These are phyloP conservation scores for Pythium aquatile DNA, from an alignment of 352 stramenopile genomes.

Conservation along the genomic window DNA sequence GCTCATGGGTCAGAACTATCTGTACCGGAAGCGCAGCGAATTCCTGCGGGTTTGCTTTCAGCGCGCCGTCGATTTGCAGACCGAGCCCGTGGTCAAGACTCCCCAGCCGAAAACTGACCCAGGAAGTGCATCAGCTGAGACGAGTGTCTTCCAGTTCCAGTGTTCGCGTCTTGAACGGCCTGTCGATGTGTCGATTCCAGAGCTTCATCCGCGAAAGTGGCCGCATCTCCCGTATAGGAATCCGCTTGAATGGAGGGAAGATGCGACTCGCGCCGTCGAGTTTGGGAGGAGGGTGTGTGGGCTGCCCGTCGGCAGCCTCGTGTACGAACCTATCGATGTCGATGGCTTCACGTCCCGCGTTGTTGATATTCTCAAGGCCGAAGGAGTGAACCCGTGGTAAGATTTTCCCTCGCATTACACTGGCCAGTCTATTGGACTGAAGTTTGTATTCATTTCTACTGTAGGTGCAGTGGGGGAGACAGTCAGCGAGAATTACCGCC, in stretches of 20 bases:
- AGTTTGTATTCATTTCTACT: background rate
- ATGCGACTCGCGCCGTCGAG: conserved; percentile 35
- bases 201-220: conserved; percentile 60
- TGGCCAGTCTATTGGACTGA: background rate
- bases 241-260: conserved; percentile 46
- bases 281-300: conserved; percentile 52
- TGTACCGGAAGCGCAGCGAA: conserved; percentile 59
- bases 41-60: conserved; percentile 65
- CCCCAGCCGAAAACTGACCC: background rate
- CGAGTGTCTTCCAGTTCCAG: conserved; percentile 19
- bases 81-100: conserved; percentile 28
- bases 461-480: conserved; percentile 1
- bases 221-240: conserved; percentile 61
- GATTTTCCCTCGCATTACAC: conserved; percentile 3
- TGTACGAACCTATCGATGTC: conserved; percentile 67
- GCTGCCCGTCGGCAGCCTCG: conserved; percentile 51
- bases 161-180: conserved; percentile 18
- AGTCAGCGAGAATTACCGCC: conserved; percentile 21
- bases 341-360: conserved; percentile 36
- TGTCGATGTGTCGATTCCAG: conserved; percentile 44
- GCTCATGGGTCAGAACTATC: conserved; percentile 32
- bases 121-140: background rate
- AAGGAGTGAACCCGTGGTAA: conserved; percentile 29
- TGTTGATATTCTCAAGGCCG: conserved; percentile 20
- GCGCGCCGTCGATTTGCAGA: conserved; percentile 43